phyloP scores from a whole-genome alignment of 805 yeast species.

The Yarrowia divulgata region DNA sequence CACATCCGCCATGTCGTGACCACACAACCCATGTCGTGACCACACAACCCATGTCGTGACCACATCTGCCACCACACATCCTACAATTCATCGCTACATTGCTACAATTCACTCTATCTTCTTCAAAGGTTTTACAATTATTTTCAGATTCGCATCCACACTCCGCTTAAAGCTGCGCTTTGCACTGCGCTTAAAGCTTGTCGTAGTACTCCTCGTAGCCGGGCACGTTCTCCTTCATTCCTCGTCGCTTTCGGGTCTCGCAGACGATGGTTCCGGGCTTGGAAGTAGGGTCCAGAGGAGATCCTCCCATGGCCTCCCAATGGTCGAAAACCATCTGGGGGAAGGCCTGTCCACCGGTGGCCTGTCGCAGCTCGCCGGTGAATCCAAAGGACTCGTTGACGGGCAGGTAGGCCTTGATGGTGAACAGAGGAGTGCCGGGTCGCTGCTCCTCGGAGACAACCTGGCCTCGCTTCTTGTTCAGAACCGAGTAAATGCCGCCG shows the following conservation, averaged over 20 bases:
- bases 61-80: too few species aligned
- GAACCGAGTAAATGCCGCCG: conserved; percentile 99
- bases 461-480: conserved; percentile 91
- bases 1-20: too few species aligned
- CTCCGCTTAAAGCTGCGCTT: conserved; percentile 55
- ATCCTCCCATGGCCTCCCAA: conserved; percentile 91
- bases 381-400: conserved; percentile 99
- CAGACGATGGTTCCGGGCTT: conserved; percentile 71
- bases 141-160: conserved; percentile 32
- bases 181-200: conserved; percentile 57
- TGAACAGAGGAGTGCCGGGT: conserved; percentile 99
- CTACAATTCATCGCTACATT: too few species aligned
- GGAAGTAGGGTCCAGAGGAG: conserved; percentile 85
- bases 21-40: too few species aligned
- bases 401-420: conserved; percentile 99
- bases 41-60: too few species aligned
- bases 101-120: too few species aligned
- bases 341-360: conserved; percentile 99
- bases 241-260: conserved; percentile 90
- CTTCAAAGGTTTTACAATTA: conserved; percentile 34
- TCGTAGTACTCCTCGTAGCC: conserved; percentile 98
- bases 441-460: conserved; percentile 99
- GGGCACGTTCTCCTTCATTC: conserved; percentile 97
- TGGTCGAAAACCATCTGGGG: conserved; percentile 99
- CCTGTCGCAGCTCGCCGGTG: conserved; percentile 99